phyloP scores from a whole-genome alignment of 2,329 filamentous ascomycete species.

The Colletotrichum scovillei region DNA sequence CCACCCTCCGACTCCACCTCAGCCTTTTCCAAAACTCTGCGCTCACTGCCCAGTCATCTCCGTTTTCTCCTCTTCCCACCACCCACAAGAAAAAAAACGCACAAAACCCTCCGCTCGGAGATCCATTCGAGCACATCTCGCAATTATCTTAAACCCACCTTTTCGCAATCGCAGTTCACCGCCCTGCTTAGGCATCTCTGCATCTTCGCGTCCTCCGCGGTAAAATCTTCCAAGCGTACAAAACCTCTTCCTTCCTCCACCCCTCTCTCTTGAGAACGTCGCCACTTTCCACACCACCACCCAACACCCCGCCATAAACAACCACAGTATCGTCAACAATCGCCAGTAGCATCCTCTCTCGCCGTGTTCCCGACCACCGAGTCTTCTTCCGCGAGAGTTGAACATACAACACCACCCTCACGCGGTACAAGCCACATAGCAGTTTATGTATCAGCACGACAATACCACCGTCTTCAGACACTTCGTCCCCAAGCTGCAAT shows the following conservation, averaged over 20 bases:
- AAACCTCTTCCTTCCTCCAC: not conserved
- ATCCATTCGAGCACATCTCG: constrained; percentile 19
- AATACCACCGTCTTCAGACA: constrained; percentile 90
- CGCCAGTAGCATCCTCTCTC: constrained; percentile 21
- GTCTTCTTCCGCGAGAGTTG: constrained; percentile 32
- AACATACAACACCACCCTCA: constrained; percentile 32
- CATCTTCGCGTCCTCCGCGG: constrained; percentile 3
- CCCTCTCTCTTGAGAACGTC: not conserved
- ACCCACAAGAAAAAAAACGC: constrained; percentile 16
- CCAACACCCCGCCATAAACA: not conserved
- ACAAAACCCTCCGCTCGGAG: constrained; percentile 19
- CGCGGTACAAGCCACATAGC: constrained; percentile 34
- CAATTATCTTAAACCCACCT: constrained; percentile 1
- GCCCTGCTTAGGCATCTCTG: constrained; percentile 20
- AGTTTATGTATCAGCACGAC: constrained; percentile 99
- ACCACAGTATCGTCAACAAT: constrained; percentile 10
- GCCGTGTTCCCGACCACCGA: constrained; percentile 27
- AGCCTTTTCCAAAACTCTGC: constrained; percentile 13
- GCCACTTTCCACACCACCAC: not conserved
- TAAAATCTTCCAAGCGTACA: constrained; percentile 4
- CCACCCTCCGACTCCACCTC: not conserved
- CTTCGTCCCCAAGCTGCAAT: constrained; percentile 94
- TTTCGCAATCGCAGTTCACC: constrained; percentile 5
- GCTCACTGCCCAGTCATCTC: not conserved
- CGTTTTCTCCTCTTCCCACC: constrained; percentile 4